These are phyloP conservation scores for Lindgomyces ingoldianus DNA, from an alignment of 495 filamentous ascomycete genomes.

Conservation along the genomic window DNA sequence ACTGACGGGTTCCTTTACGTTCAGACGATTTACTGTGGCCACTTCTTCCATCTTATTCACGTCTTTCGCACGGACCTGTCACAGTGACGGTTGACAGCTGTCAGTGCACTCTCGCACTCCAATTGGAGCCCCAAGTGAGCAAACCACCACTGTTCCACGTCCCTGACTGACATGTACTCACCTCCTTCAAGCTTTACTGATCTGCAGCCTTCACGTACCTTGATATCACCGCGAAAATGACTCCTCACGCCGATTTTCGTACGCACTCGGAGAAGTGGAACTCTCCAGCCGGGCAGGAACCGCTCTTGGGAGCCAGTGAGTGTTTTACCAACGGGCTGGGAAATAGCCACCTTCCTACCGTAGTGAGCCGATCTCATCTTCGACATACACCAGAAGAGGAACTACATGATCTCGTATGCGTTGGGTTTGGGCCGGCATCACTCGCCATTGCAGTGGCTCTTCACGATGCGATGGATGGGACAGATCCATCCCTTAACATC, in stretches of 20 bases:
- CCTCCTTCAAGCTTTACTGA: background rate
- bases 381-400: conserved; percentile 52
- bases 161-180: background rate
- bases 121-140: background rate
- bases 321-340: background rate
- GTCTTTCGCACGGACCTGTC: no score
- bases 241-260: conserved; percentile 29
- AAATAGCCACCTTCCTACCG: background rate
- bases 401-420: conserved; percentile 79
- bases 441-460: conserved; percentile 90
- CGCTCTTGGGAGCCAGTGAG: background rate
- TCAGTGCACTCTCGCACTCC: background rate
- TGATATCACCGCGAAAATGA: conserved; percentile 8
- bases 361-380: conserved; percentile 39
- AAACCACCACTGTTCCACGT: background rate
- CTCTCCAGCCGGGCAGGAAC: conserved; percentile 8
- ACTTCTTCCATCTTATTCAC: background rate
- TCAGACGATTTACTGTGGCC: background rate
- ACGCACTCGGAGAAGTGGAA: background rate
- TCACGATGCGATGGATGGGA: conserved; percentile 61
- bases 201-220: background rate
- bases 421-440: conserved; percentile 92
- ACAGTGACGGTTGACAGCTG: background rate
- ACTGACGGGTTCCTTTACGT: conserved; percentile 3
- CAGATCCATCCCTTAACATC: conserved; percentile 24